These are phyloP conservation scores for Middelhovenomyces tepae DNA, from an alignment of 805 yeast genomes.

Conservation along the genomic window DNA sequence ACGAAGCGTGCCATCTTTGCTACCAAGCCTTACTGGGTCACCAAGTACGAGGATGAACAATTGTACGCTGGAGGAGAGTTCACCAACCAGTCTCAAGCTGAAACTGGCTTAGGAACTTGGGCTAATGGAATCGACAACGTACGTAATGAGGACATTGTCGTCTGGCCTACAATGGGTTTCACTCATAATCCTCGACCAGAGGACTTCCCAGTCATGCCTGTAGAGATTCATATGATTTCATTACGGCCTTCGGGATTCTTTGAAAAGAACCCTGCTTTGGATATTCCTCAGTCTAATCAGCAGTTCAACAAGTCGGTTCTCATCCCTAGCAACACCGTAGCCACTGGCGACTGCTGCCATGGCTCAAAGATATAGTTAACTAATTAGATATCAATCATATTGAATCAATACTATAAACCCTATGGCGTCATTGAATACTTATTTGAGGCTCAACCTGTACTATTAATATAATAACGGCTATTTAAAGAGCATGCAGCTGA, in stretches of 20 bases:
- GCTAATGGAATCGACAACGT: constrained; percentile 45
- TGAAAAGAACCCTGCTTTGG: constrained; percentile 71
- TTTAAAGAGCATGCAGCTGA: too few species aligned
- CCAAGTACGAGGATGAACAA: constrained; percentile 64
- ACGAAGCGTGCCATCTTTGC: constrained; percentile 65
- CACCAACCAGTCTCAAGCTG: constrained; percentile 72
- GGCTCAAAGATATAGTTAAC: too few species aligned
- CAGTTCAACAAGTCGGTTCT: constrained; percentile 54
- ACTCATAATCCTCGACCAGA: constrained; percentile 77
- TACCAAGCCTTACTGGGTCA: constrained; percentile 73
- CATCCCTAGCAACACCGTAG: too few species aligned
- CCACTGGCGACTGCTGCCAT: too few species aligned
- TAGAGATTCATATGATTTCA: constrained; percentile 60
- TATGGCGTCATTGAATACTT: too few species aligned
- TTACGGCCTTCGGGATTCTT: constrained; percentile 68
- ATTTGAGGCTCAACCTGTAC: too few species aligned
- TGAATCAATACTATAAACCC: too few species aligned
- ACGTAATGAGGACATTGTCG: constrained; percentile 59
- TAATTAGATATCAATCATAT: too few species aligned
- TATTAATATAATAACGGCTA: too few species aligned
- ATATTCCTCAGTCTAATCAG: constrained; percentile 63
- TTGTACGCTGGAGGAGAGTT: constrained; percentile 78
- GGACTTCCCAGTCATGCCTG: constrained; percentile 87
- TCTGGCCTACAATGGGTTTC: constrained; percentile 75
- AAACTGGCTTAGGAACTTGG: constrained; percentile 39